Evolutionary conservation across 441 rosid genomes (phyloP), one percentile per base, ranked within the genome.

Genomic region (Erysimum cheiri): DNA sequence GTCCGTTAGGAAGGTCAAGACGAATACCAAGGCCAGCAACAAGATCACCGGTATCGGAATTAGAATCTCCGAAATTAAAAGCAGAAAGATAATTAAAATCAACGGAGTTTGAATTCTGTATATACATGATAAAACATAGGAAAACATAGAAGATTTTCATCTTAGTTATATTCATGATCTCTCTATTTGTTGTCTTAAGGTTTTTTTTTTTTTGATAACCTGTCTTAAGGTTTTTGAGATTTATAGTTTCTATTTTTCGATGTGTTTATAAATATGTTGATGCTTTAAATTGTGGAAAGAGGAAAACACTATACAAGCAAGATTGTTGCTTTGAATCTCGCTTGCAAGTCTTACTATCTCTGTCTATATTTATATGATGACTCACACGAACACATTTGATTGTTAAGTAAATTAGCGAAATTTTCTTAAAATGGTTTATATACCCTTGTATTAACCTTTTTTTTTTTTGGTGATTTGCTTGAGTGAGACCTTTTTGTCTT

Each of bases 51-150:
- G 91, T 86, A 73, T 88, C 93, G 0, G 93, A 88, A 58, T 88
- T 88, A 0, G 93, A 86, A 70, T 88, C 93, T 40, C 93, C 93
- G 8, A 88, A 88, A 79, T 86, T 88, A 80, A 86, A 88, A 49
- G 77, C 87, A 9, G 83, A 81, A 2, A 81, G 75, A 63, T 83
- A 88, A 8, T 85, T 70, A 80, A 85, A 85, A 26, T 78, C 79
- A 5, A 79, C 19, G 0, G 94, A 80, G 41, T 32, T 67, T 17
- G 79, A 78, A 6, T 17, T 22, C 4, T 74, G 49, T 4, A 80
- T 53, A 33, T 52, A 24, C 11, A 56, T 31, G 60, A 40, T 48
- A 36, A 64, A 8, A 4, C 64, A 55, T 24, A 75, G 0, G 11
- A 57, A 2, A 44, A 75, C n/a, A 48, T 37, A 63, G 39, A 59